Percentiles rank a stretch among this genome's conserved stretches.
Evolutionary conservation across 345 rosid genomes (phyloP).

Genomic region (Microcos paniculata): DNA sequence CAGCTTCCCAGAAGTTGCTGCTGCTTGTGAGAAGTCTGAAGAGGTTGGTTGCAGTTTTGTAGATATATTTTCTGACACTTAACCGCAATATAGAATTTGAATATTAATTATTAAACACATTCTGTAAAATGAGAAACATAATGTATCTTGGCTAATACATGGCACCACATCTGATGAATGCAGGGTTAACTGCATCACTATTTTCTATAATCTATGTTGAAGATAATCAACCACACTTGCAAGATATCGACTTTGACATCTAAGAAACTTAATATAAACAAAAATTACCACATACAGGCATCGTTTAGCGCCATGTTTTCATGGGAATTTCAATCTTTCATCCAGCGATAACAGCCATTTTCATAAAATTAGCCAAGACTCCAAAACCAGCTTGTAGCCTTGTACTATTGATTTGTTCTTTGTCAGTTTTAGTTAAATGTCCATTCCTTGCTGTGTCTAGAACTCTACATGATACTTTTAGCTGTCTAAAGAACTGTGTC

Average conservation of each 20-base stretch:
- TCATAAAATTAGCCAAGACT: neutral
- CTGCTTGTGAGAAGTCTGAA: constrained; percentile 54
- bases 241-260: neutral
- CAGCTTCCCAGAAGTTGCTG: constrained; percentile 51
- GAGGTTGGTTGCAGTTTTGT: constrained; percentile 52
- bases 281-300: too few species aligned
- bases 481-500: neutral
- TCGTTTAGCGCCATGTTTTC: neutral
- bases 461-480: neutral
- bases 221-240: neutral
- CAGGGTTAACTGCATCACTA: neutral
- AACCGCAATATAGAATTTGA: neutral
- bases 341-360: neutral
- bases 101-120: neutral
- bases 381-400: neutral
- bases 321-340: neutral
- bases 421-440: neutral
- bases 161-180: neutral
- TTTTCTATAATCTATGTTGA: neutral
- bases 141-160: neutral
- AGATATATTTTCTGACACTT: neutral
- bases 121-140: neutral
- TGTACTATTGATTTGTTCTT: neutral
- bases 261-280: too few species aligned
- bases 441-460: neutral